A percentile compares a stretch with the other conserved stretches of the same genome.
phyloP scores from a whole-genome alignment of 345 rosid species.

The Mallotus nudiflorus region DNA sequence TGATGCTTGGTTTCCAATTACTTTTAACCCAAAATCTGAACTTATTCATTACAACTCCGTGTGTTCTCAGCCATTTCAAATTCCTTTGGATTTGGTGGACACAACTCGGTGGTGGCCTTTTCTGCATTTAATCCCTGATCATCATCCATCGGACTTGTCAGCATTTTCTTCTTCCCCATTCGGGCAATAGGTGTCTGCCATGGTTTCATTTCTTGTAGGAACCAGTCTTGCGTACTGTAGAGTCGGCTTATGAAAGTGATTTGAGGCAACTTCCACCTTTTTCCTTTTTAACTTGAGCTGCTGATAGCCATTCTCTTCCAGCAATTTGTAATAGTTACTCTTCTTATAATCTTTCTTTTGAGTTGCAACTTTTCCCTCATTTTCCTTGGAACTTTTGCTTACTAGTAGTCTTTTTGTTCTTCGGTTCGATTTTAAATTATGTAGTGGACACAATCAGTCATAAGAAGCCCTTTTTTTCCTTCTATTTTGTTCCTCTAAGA shows the following conservation, averaged over 20 bases:
- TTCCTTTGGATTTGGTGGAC: slow-evolving; percentile 98
- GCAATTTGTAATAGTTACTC: slow-evolving; percentile 8
- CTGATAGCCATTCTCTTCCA: slow-evolving; percentile 20
- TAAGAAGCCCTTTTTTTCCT: not conserved
- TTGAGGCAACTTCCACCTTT: slow-evolving; percentile 13
- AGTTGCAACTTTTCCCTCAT: not conserved
- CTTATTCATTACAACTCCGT: not conserved
- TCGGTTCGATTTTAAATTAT: not conserved
- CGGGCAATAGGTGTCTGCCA: not conserved
- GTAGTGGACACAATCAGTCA: not conserved
- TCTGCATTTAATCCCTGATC: slow-evolving; percentile 84
- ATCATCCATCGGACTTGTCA: not conserved
- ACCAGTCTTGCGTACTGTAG: too few species aligned
- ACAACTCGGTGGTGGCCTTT: slow-evolving; percentile 94
- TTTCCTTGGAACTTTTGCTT: not conserved
- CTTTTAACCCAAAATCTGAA: slow-evolving; percentile 1
- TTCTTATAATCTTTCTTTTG: not conserved
- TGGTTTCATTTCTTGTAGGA: slow-evolving; percentile 6
- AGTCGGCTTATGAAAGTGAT: slow-evolving; percentile 2
- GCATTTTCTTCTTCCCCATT: not conserved
- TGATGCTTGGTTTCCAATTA: slow-evolving; percentile 1
- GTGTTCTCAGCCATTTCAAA: slow-evolving; percentile 78
- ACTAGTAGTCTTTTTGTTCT: not conserved
- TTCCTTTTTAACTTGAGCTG: slow-evolving; percentile 23
- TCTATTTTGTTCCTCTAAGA: too few species aligned